Evolutionary conservation across 257 asterid species (phyloP).

Genomic region (Przewalskia tangutica): DNA sequence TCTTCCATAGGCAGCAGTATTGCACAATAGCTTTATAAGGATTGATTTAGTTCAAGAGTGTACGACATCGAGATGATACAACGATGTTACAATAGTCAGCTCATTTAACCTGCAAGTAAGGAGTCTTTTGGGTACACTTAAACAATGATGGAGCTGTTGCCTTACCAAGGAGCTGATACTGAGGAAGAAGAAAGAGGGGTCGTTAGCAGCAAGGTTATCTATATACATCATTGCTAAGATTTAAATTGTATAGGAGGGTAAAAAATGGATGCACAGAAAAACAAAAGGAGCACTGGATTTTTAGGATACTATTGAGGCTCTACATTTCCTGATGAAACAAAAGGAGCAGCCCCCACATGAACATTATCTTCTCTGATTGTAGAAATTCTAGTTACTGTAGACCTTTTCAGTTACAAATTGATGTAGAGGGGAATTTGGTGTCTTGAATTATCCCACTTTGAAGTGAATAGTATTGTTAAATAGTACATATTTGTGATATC

Average conservation of each 20-base stretch:
- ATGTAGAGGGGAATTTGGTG: neutral
- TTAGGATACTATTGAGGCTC: neutral
- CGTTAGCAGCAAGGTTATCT: neutral
- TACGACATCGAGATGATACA: neutral
- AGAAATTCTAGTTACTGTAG: neutral
- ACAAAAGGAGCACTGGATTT: neutral
- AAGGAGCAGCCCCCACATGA: neutral
- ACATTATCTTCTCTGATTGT: neutral
- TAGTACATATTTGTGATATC: neutral
- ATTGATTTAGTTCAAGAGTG: neutral
- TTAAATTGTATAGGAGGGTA: neutral
- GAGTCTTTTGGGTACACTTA: neutral
- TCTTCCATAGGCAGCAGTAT: constrained; percentile 12
- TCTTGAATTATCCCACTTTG: neutral
- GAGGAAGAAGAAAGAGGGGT: neutral
- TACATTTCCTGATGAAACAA: neutral
- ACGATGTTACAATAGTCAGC: neutral
- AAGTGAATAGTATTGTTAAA: neutral
- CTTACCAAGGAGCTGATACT: neutral
- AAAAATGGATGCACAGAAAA: neutral
- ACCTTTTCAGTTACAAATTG: neutral
- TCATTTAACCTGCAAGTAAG: neutral
- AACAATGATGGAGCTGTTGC: neutral
- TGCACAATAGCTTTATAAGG: constrained; percentile 4
- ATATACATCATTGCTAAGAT: neutral